A percentile compares a stretch with the other conserved stretches of the same genome.
These are phyloP conservation scores for Aureobasidium subglaciale DNA, from an alignment of 2,329 filamentous ascomycete species.

Conservation along the genomic window DNA sequence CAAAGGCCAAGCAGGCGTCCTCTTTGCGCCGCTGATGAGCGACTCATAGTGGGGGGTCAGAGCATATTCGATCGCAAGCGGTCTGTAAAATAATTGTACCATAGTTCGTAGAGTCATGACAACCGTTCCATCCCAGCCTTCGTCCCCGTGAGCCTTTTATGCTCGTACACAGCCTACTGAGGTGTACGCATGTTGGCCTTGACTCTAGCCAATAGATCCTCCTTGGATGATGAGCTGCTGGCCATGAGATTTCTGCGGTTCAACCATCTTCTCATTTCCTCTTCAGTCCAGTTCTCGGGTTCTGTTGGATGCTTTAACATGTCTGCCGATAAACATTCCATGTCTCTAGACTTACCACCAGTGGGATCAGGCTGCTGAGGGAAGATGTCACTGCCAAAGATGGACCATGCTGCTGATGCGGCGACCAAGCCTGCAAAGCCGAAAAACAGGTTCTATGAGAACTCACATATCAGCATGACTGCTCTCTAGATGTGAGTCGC, in stretches of 20 bases:
- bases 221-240: slow-evolving; percentile 50
- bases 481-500: slow-evolving; percentile 5
- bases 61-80: not conserved
- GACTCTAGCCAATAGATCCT: slow-evolving; percentile 61
- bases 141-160: no score
- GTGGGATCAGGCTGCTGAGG: slow-evolving; percentile 68
- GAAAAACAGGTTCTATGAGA: slow-evolving; percentile 34
- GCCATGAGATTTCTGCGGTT: slow-evolving; percentile 59
- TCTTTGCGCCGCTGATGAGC: slow-evolving; percentile 44
- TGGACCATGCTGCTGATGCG: slow-evolving; percentile 72
- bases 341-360: slow-evolving; percentile 55
- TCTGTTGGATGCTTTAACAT: no score
- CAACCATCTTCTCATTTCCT: slow-evolving; percentile 77
- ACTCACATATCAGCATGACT: not conserved
- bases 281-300: slow-evolving; percentile 65
- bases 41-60: slow-evolving; percentile 12
- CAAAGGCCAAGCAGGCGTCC: slow-evolving; percentile 36
- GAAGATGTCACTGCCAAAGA: slow-evolving; percentile 82
- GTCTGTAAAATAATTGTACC: slow-evolving; percentile 4
- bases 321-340: no score
- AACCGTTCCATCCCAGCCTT: not conserved
- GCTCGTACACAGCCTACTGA: not conserved
- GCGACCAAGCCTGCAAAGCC: slow-evolving; percentile 78
- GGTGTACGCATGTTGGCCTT: slow-evolving; percentile 58
- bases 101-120: slow-evolving; percentile 12